phyloP scores from a whole-genome alignment of 164 flowering plant species.

The Magnolia changhungtana region DNA sequence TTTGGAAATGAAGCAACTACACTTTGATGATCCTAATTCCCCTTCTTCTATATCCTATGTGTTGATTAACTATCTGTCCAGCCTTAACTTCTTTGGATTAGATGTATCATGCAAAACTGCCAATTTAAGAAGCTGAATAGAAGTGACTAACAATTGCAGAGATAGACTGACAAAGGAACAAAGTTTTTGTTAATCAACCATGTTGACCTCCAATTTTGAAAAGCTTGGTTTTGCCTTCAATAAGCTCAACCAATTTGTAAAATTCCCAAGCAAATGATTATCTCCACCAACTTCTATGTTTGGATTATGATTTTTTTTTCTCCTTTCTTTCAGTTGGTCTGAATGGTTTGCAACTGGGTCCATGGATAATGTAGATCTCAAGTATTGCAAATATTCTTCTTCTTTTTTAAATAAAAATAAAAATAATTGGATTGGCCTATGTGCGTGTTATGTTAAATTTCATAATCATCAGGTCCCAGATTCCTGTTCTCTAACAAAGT shows the following conservation, averaged over 20 bases:
- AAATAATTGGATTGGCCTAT: too few relatives aligned
- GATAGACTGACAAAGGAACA: not conserved
- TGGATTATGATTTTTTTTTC: not conserved
- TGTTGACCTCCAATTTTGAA: not conserved
- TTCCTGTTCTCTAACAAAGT: not conserved
- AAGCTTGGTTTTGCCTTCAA: not conserved
- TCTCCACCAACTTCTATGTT: not conserved
- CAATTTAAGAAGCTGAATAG: not conserved
- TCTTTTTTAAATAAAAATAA: too few relatives aligned
- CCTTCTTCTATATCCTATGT: not conserved
- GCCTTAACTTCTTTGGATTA: not conserved
- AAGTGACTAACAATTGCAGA: not conserved
- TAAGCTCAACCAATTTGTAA: too few relatives aligned
- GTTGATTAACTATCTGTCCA: too few relatives aligned
- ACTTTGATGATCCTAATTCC: not conserved
- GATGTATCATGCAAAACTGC: not conserved
- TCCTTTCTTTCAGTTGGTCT: not conserved
- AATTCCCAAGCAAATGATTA: not conserved
- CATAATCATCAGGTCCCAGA: not conserved
- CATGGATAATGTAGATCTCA: too few relatives aligned
- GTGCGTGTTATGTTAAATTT: not conserved
- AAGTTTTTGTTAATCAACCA: too few relatives aligned
- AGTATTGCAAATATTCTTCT: too few relatives aligned
- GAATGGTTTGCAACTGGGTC: too few relatives aligned
- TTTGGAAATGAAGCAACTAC: not conserved